Base-by-base conservation (phyloP, 768 basidiomycete species). In the Zangia roseola region DNA sequence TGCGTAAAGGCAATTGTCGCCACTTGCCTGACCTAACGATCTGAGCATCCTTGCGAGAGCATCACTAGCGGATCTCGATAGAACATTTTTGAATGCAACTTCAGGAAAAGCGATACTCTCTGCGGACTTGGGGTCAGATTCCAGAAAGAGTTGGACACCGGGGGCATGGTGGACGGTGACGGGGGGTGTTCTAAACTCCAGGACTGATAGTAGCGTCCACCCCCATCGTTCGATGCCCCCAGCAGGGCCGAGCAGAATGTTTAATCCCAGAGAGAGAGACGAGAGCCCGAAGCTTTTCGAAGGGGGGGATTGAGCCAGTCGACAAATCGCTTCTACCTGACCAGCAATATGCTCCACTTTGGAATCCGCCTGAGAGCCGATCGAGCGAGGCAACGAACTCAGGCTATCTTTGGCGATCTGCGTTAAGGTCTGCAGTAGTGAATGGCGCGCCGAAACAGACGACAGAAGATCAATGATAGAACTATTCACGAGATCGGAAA, bases 191-290 rank as follows among this genome's bases (percentile, higher is more conserved):
- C 65, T 70, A 48, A 98, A 82, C 56, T 92, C 85, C 33, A 97
- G 70, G n/a, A 87, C 89, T 0, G 81, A 79, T 24, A 98, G 75
- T 5, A 99, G 62, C 40, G 81, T 80, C 86, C 88, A 93, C 5
- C 92, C 90, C 95, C 94, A 98, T 64, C 84, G 84, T 58, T 97
- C 92, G 16, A 97, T 82, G 0, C 88, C 86, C 6, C 92, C 91
- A 0, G 72, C 78, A 1, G 92, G 86, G 4, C 93, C 93, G 1
- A 95, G 75, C 6, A 93, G 74, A 46, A 77, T 79, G 8, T 76
- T 79, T 3, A 91, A 71, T 31, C 73, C 74, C 14, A 71, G 64
- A 13, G 79, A 74, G 28, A 89, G 74, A n/a, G 76, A 58, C 2
- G 71, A 59, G 24, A 78, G 57, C 13, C 70, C 61, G 28, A 45